Percentiles rank a stretch among this genome's conserved stretches.
phyloP scores from a whole-genome alignment of 495 filamentous ascomycete genomes.

The Penicillium ochrochloron region DNA sequence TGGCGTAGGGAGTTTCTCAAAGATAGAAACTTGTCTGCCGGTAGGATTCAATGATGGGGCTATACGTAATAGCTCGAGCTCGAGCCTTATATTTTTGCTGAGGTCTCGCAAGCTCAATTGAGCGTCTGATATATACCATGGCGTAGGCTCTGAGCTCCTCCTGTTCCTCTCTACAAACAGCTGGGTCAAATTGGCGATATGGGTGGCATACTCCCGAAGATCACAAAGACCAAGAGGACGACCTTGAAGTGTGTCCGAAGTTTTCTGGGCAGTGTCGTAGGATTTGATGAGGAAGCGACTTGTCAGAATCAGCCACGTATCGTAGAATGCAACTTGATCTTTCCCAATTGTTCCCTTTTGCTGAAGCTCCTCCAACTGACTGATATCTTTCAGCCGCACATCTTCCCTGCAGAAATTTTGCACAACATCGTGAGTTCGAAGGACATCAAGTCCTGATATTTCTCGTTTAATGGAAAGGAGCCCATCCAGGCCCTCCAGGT shows the following conservation, averaged over 20 bases:
- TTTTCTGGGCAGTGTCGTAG: not conserved
- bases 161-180: not conserved
- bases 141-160: not conserved
- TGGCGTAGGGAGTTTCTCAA: not conserved
- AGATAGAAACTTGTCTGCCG: not conserved
- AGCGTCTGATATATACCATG: not conserved
- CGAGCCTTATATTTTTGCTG: not conserved
- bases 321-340: not conserved
- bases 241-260: not conserved
- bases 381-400: not conserved
- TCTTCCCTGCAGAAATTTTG: not conserved
- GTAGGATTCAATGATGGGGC: not conserved
- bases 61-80: not conserved
- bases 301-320: not conserved
- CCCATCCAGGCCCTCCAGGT: not conserved
- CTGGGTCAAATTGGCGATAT: not conserved
- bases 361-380: not conserved
- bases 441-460: not conserved
- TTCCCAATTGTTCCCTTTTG: not conserved
- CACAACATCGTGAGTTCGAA: not conserved
- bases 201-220: not conserved
- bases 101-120: not conserved
- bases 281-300: not conserved
- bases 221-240: not conserved
- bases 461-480: not conserved